phyloP scores from a whole-genome alignment of 345 rosid species.

The Sapria himalayana region DNA sequence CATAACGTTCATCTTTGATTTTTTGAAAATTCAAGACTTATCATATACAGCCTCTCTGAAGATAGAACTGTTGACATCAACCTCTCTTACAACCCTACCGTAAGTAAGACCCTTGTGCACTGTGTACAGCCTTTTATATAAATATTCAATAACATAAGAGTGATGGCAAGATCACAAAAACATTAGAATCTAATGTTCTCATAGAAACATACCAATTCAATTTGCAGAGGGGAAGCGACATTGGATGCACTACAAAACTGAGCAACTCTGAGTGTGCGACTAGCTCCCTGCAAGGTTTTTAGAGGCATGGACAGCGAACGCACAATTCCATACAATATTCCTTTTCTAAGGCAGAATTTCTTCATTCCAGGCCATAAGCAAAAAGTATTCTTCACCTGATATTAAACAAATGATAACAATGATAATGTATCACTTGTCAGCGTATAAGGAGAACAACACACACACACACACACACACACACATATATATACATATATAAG shows the following conservation, averaged over 20 bases:
- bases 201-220: constrained; percentile 40
- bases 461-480: too few species aligned
- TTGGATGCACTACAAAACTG: constrained; percentile 79
- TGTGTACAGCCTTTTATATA: too few species aligned
- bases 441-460: too few species aligned
- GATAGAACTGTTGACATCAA: neutral
- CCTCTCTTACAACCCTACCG: neutral
- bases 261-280: constrained; percentile 62
- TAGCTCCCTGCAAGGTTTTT: constrained; percentile 78
- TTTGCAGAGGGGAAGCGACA: constrained; percentile 64
- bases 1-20: too few species aligned
- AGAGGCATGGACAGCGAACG: constrained; percentile 56
- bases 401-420: neutral
- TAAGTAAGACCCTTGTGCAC: neutral
- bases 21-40: too few species aligned
- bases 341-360: constrained; percentile 71
- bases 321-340: constrained; percentile 64
- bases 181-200: neutral
- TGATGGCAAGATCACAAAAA: neutral
- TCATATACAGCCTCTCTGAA: too few species aligned
- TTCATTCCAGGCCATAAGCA: constrained; percentile 68
- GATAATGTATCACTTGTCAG: too few species aligned
- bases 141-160: constrained; percentile 2
- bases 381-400: constrained; percentile 49
- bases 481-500: too few species aligned